phyloP scores from a whole-genome alignment of 2,329 filamentous ascomycete species.

The Colletotrichum eleusines region DNA sequence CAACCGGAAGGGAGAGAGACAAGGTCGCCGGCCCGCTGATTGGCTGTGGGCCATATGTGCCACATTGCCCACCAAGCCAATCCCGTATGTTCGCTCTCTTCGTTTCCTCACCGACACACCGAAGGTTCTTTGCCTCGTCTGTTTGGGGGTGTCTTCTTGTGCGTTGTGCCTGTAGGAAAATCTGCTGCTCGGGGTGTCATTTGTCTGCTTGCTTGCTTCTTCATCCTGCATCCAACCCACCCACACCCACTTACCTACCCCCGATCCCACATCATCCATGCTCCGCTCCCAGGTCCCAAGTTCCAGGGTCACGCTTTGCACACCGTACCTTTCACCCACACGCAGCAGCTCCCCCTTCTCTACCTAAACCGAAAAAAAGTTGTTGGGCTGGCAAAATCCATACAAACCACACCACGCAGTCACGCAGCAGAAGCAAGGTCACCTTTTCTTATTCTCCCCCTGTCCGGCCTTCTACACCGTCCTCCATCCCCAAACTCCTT shows the following conservation, averaged over 20 bases:
- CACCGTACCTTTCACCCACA: slow-evolving; percentile 24
- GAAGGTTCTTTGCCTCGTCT: slow-evolving; percentile 29
- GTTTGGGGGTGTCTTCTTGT: slow-evolving; percentile 9
- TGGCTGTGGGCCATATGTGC: slow-evolving; percentile 24
- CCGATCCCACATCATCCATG: slow-evolving; percentile 21
- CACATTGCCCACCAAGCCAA: slow-evolving; percentile 35
- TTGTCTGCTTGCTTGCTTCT: not conserved
- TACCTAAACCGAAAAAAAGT: slow-evolving; percentile 35
- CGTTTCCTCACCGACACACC: slow-evolving; percentile 42
- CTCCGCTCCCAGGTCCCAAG: slow-evolving; percentile 18
- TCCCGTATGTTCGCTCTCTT: slow-evolving; percentile 36
- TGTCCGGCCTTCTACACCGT: slow-evolving; percentile 21
- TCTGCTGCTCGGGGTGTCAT: slow-evolving; percentile 28
- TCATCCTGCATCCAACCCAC: not conserved
- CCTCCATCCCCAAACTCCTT: slow-evolving; percentile 33
- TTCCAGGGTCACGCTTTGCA: slow-evolving; percentile 22
- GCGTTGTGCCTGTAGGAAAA: slow-evolving; percentile 22
- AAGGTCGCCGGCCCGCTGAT: slow-evolving; percentile 22
- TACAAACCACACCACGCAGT: slow-evolving; percentile 2
- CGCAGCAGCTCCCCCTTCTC: slow-evolving; percentile 18
- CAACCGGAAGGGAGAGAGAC: slow-evolving; percentile 40
- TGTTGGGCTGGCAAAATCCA: slow-evolving; percentile 37
- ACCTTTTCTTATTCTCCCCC: slow-evolving; percentile 41
- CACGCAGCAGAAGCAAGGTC: slow-evolving; percentile 16
- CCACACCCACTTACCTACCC: not conserved